Percentiles rank a stretch among this genome's conserved stretches.
phyloP scores from a whole-genome alignment of 1,139 yeast species.

The Eremothecium gossypii region DNA sequence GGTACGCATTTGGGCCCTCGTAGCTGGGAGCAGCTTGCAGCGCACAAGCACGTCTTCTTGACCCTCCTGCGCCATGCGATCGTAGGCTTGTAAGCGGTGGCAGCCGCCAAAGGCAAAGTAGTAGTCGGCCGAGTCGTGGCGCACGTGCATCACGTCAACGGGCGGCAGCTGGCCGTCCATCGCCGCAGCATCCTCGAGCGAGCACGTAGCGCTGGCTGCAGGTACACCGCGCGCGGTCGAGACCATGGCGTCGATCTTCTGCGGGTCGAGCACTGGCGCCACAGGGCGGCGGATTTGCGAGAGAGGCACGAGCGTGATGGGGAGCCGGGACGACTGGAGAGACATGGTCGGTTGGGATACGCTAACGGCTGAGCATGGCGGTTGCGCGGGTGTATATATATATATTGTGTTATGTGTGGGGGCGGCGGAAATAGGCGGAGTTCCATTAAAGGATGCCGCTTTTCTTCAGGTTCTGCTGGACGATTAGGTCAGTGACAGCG shows the following conservation, averaged over 20 bases:
- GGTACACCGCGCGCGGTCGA: constrained; percentile 61
- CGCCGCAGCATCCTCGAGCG: constrained; percentile 36
- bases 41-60: constrained; percentile 37
- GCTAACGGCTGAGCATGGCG: too few relatives aligned
- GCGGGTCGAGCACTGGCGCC: constrained; percentile 67
- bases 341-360: constrained; percentile 28
- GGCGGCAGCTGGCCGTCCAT: constrained; percentile 59
- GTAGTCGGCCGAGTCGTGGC: constrained; percentile 43
- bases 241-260: constrained; percentile 71
- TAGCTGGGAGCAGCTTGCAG: constrained; percentile 59
- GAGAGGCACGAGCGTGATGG: constrained; percentile 52
- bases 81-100: constrained; percentile 75
- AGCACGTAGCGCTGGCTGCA: constrained; percentile 54
- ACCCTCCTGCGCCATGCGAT: constrained; percentile 37
- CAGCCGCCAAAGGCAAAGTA: constrained; percentile 85
- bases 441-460: constrained; percentile 60
- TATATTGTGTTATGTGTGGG: too few relatives aligned
- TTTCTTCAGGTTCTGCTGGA: constrained; percentile 71
- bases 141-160: constrained; percentile 60
- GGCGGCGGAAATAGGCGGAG: too few relatives aligned
- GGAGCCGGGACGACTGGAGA: constrained; percentile 40
- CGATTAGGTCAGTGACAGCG: constrained; percentile 87
- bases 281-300: constrained; percentile 65
- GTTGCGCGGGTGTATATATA: too few relatives aligned
- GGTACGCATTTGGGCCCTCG: constrained; percentile 48